phyloP scores from a whole-genome alignment of 106 monocot genomes.

The Triglochin maritima region DNA sequence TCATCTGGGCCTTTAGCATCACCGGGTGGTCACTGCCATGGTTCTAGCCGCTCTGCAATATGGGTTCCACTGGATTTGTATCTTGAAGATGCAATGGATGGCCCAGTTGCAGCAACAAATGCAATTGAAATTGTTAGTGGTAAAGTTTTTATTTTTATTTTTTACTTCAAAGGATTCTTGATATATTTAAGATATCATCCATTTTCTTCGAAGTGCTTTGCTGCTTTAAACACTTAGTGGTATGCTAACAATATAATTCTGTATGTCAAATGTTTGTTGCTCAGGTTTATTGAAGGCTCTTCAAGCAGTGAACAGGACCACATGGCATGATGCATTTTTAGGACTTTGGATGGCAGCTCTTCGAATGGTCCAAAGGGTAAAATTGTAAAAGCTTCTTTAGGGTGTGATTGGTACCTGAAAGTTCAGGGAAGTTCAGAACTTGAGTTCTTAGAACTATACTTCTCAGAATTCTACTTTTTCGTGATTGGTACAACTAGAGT shows the following conservation, averaged over 20 bases:
- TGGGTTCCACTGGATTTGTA: slow-evolving; percentile 96
- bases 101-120: slow-evolving; percentile 75
- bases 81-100: slow-evolving; percentile 89
- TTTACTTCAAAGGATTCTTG: not conserved
- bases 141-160: slow-evolving; percentile 24
- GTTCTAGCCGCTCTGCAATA: slow-evolving; percentile 38
- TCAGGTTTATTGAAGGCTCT: slow-evolving; percentile 81
- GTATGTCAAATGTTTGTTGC: slow-evolving; percentile 3
- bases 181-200: too few relatives aligned
- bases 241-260: not conserved
- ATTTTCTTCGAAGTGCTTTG: too few relatives aligned
- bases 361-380: slow-evolving; percentile 89
- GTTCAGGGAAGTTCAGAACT: too few relatives aligned
- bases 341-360: slow-evolving; percentile 95
- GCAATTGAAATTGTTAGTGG: slow-evolving; percentile 85
- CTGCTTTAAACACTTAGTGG: not conserved
- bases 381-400: too few relatives aligned
- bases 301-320: slow-evolving; percentile 63
- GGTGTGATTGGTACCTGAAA: too few relatives aligned
- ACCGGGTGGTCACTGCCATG: slow-evolving; percentile 39
- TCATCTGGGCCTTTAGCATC: slow-evolving; percentile 31
- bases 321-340: slow-evolving; percentile 92
- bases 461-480: too few relatives aligned
- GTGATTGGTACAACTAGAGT: too few relatives aligned
- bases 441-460: too few relatives aligned